Evolutionary conservation across 352 stramenopile species (phyloP), one percentile per base, ranked within the genome.

Genomic region (Phytophthora tentaculata): DNA sequence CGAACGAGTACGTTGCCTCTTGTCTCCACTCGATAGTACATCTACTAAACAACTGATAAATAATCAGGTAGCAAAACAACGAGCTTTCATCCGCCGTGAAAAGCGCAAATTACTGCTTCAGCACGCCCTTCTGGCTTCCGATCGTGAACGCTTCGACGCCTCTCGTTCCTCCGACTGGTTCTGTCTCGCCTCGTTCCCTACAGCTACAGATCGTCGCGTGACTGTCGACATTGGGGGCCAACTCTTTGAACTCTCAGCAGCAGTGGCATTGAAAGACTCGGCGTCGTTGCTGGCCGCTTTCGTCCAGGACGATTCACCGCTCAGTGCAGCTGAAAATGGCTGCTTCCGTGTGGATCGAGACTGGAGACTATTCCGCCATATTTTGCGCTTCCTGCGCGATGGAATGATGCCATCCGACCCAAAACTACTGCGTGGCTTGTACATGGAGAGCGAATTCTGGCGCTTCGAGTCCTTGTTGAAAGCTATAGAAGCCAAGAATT

Each of bases 371-470:
- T 94, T 94, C 54, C 83, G 88, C 8, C 84, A 92, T 39, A 73
- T 92, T 56, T 75, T 96, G n/a, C 71, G 83, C 8, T 94, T 94
- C 61, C 73, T 94, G 3, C 83, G 86, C n/a, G 88, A 96, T 54
- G 85, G 85, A 0, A 56, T 92, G 17, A 67, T 96, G 17, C 84
- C 83, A 2, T 79, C 78, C 7, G 84, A 94, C 58, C 71, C 80
- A 28, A 91, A 89, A 56, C 55, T 94, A 0, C 70, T 94, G 41
- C 77, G 79, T 1, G 77, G 77, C 29, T 68, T 92, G 60, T 96
- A 96, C 56, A 68, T 89, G 4, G 86, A 94, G 67, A 88, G 81
- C 63, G 86, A 92, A 51, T 96, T 92, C 71, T 96, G 84, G 86
- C 90, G 86, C 53, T 80, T 96, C 20, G 81, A 89, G 47, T 89